Base-by-base conservation (phyloP, 441 rosid genomes). In the Jatropha multifida region DNA sequence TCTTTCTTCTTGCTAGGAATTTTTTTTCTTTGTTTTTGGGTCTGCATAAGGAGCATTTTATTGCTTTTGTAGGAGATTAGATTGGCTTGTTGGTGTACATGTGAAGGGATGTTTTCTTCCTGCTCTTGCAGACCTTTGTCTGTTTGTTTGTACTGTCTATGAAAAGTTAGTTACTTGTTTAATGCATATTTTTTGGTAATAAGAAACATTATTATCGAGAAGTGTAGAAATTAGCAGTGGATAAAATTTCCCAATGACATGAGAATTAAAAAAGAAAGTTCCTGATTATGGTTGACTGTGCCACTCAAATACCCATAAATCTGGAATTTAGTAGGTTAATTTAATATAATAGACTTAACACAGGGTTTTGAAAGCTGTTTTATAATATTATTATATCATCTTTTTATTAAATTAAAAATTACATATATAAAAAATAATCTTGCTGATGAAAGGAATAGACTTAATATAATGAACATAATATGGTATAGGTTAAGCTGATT, bases 81-180 rank as follows among this genome's bases (percentile, higher is more conserved):
- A 32, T 32, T 76, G 58, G 69, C 26, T 48, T 77, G 61, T 75
- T 75, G 41, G 77, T 68, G 41, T 62, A 74, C 23, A 73, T 66
- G 75, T 71, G 74, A 59, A 71, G 23, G 59, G 46, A 52, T 69
- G 60, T 27, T 69, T n/a, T 58, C 66, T 68, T 72, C 62, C 74
- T 81, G 64, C 60, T 71, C 72, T 67, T 65, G 70, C 80, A 63
- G 82, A 49, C 71, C 74, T 18, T 76, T 80, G 56, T 74, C 73
- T 58, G 38, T 44, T 75, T 68, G 72, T 70, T 77, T 61, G 79
- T 63, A 64, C 59, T 42, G 54, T 69, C 75, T 44, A 64, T 77
- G 70, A 42, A 26, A 74, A 77, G 65, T 65, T 56, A 37, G 14
- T 49, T 32, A 5, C 75, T 76, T 70, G 44, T 58, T 69, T 26